Evolutionary conservation across 2,329 filamentous ascomycete species (phyloP), one percentile per base, ranked within the genome.

Genomic region (Cucurbitaria berberidis): DNA sequence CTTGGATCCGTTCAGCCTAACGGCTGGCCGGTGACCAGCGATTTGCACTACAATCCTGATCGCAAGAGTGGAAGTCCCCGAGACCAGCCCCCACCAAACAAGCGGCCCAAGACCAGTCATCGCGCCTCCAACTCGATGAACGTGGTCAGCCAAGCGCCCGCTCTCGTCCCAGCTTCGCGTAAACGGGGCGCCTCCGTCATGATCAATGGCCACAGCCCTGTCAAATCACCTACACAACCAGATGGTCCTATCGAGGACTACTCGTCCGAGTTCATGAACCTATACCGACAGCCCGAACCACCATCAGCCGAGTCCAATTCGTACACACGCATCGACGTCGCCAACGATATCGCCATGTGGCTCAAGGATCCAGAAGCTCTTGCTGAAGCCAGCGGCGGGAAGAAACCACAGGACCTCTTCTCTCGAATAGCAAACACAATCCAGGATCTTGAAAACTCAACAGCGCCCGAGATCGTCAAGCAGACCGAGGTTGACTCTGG

Each of bases 81-180:
- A 67, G 83, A 85, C 57, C 78, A 79, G 30, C 76, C 77, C n/a
- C 86, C 86, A 38, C 84, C 89, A 2, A 74, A 86, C 34, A 97
- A 96, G 75, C 92, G 91, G 67, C 73, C 88, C 1, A 97, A 96
- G 76, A 87, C 84, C n/a, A 86, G 83, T 42, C 93, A 97, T 78
- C 89, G 89, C 59, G 76, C 89, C 0, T 92, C 87, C 27, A 87
- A 88, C 53, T 96, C 93, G 1, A 78, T 90, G 59, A 87, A 86
- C 63, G 89, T 88, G n/a, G 80, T 88, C 45, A 81, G 85, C 22
- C 78, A 84, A 39, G 86, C 88, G 65, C 84, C 87, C 53, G 86
- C 86, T 53, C 84, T 89, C 48, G 84, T 83, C 2, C 83, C 86
- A 54, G 82, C 84, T 47, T 77, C 80, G 27, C 81, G 84, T 49